Conservation (phyloP, 2,329 filamentous ascomycete species). For the Blastomyces parvus region DNA sequence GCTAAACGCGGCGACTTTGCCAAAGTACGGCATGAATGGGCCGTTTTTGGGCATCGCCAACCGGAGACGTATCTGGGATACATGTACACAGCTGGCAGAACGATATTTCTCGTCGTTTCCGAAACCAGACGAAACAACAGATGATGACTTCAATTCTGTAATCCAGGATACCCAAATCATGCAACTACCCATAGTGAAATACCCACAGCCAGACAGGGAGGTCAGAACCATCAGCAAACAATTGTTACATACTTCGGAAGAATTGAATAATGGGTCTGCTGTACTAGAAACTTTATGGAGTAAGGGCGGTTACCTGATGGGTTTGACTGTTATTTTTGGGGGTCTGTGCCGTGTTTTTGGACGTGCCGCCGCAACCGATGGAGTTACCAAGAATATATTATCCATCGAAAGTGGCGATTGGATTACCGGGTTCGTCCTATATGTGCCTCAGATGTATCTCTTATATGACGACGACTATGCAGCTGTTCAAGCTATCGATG, state of each 20-base stretch:
- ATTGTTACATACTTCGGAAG: slow-evolving; percentile 2
- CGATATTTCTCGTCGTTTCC: slow-evolving; percentile 4
- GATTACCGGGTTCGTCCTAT: slow-evolving; percentile 4
- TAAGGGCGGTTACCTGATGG: not conserved
- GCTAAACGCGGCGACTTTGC: slow-evolving; percentile 17
- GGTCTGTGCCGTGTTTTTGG: not conserved
- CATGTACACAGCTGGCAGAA: slow-evolving; percentile 9
- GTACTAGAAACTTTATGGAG: slow-evolving; percentile 3
- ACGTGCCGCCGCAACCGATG: not conserved
- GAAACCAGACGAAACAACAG: not conserved
- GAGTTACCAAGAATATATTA: not conserved
- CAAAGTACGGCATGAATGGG: slow-evolving; percentile 17
- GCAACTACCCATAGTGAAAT: slow-evolving; percentile 4
- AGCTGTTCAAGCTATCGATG: slow-evolving; percentile 1
- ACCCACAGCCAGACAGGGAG: slow-evolving; percentile 1
- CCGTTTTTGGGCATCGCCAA: slow-evolving; percentile 26
- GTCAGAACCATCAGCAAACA: not conserved
- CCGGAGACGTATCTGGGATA: slow-evolving; percentile 25
- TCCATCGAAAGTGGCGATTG: not conserved
- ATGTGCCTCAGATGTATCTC: slow-evolving; percentile 1
- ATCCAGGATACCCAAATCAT: not conserved
- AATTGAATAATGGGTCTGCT: not conserved
- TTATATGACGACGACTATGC: not conserved
- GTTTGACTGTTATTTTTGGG: slow-evolving; percentile 4
- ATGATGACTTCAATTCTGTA: not conserved